phyloP scores from a whole-genome alignment of 73 alveolate species.

The Paramecium sexaurelia region DNA sequence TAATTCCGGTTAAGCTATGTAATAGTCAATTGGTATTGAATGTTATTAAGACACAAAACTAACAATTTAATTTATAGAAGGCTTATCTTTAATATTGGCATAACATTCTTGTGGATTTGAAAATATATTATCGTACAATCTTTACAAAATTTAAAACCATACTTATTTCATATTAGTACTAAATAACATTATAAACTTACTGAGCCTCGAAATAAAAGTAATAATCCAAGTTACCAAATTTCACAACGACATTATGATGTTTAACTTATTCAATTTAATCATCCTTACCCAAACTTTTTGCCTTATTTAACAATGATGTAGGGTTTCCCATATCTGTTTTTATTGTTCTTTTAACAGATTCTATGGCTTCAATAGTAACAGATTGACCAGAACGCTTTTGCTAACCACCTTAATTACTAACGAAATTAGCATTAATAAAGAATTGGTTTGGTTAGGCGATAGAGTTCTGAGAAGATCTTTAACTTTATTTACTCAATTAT shows the following conservation, averaged over 20 bases:
- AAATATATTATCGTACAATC: background rate
- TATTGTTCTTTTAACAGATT: conserved; percentile 7
- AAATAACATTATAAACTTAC: background rate
- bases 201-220: conserved; percentile 36
- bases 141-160: background rate
- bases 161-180: background rate
- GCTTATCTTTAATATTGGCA: background rate
- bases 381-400: conserved; percentile 34
- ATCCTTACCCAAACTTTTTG: conserved; percentile 29
- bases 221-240: conserved; percentile 39
- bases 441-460: background rate
- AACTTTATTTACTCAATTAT: background rate
- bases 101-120: conserved; percentile 17
- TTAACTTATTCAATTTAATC: conserved; percentile 19
- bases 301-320: background rate
- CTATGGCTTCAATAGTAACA: conserved; percentile 34
- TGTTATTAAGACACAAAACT: background rate
- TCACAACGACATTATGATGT: background rate
- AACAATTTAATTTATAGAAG: background rate
- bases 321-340: conserved; percentile 53
- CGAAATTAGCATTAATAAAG: conserved; percentile 55
- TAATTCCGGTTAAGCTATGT: background rate
- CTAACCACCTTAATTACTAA: background rate
- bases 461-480: background rate
- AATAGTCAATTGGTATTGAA: conserved; percentile 2